Evolutionary conservation across 2,329 filamentous ascomycete species (phyloP), one percentile per base, ranked within the genome.

Genomic region (Ramichloridium luteum): DNA sequence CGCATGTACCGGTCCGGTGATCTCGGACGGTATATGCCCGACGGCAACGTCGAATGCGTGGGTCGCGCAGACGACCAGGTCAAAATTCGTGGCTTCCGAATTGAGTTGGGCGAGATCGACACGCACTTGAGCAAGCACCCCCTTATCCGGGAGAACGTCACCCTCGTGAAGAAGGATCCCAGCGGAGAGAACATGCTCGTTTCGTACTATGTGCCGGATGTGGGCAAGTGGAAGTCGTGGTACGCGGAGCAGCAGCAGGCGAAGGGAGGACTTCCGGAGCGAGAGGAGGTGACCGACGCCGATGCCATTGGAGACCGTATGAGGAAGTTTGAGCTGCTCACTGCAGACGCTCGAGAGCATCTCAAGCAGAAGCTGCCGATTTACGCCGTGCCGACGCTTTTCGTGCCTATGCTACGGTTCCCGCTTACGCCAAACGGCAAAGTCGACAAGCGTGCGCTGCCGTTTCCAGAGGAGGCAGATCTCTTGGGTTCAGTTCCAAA

Each of bases 1-100:
- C 70, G 86, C 18, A 59, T 96, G 31, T 96, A 98, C 58, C 64
- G 81, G 13, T 90, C 78, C 23, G 90, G 88, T 15, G 88, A 96
- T 54, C 62, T 98, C 3, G 88, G 88, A 3, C 65, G 75, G 35
- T 86, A 81, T 50, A 72, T 74, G 31, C 64, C 68, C 2, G 67
- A 74, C 27, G 83, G 81, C 20, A 76, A 78, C 42, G 78, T 84
- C 8, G 79, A 80, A 49, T 81, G 76, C 50, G 77, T 80, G 6
- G 88, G 88, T 13, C 70, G 90, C 36, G 76, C 75, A 14, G 88
- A 96, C 50, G 72, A 79, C 44, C 88, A 96, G 54, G 82, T 94
- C 62, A 98, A 96, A 65, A 88, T 96, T 43, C 79, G 90, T 38
- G 88, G 88, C 1, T 96, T 94, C 67, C 72, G 88, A 39, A 93